Percentiles rank a stretch among this genome's conserved stretches.
phyloP scores from a whole-genome alignment of 768 basidiomycete species.

The Boletus insuetus region DNA sequence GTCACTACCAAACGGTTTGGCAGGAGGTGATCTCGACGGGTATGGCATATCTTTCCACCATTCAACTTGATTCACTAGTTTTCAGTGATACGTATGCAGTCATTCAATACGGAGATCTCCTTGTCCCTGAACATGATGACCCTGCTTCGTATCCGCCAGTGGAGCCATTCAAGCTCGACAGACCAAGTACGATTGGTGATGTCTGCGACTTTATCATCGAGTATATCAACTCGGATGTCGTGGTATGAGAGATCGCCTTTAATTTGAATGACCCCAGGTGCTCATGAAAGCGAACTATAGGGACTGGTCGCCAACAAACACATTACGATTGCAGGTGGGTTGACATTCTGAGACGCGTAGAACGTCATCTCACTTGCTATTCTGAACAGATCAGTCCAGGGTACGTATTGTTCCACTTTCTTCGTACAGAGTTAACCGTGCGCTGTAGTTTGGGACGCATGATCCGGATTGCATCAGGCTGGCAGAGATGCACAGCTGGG shows the following conservation, averaged over 20 bases:
- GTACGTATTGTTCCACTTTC: slow-evolving; percentile 32
- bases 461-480: slow-evolving; percentile 54
- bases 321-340: slow-evolving; percentile 63
- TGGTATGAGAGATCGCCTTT: slow-evolving; percentile 44
- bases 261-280: neutral
- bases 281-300: slow-evolving; percentile 33
- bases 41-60: slow-evolving; percentile 19
- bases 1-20: slow-evolving; percentile 65
- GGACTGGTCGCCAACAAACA: slow-evolving; percentile 68
- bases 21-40: slow-evolving; percentile 79
- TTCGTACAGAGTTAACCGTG: neutral
- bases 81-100: slow-evolving; percentile 60
- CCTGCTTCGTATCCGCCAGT: slow-evolving; percentile 50
- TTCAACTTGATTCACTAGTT: neutral
- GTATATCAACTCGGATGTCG: slow-evolving; percentile 76
- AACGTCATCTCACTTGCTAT: neutral
- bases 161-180: slow-evolving; percentile 34
- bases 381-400: slow-evolving; percentile 59
- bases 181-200: slow-evolving; percentile 58
- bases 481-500: slow-evolving; percentile 54
- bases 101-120: slow-evolving; percentile 49
- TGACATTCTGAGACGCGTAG: neutral
- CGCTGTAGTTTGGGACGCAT: slow-evolving; percentile 51
- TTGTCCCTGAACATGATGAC: slow-evolving; percentile 45
- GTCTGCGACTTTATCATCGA: slow-evolving; percentile 78